Evolutionary conservation across 129 eudicot genomes (phyloP), one percentile per base, ranked within the genome.

Genomic region (Mikania micrantha): DNA sequence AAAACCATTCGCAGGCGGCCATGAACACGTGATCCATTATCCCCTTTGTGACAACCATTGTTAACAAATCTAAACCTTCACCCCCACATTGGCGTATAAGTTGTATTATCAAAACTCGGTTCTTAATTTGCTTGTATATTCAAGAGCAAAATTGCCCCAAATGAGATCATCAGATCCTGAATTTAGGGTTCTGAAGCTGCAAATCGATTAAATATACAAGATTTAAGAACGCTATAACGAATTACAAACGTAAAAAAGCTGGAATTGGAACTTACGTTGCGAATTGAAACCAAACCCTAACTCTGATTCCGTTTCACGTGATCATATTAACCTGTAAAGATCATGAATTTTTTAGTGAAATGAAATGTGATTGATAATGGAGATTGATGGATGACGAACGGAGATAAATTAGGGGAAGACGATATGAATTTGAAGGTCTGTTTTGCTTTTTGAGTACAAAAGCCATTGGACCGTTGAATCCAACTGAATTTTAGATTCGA

Each of bases 1-100:
- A 75, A 71, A 92, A 67, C 98, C 98, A 88, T 78, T 92, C 98
- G 56, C 91, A 88, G 9, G 77, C 83, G 0, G 85, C 94, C 22
- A 80, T 71, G 17, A 85, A 63, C 67, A 91, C 66, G 60, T 71
- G 40, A 54, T 49, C 57, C 77, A 56, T 81, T 38, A 85, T 78
- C 34, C 85, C 85, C 69, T 77, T 83, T 60, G 61, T 74, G 28
- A 78, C 78, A 79, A 81, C 93, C 94, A 87, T 90, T 27, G 45
- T 1, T 36, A 42, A 59, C 60, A 53, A 49, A 66, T 20, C 52
- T 66, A 65, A 58, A 67, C 17, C 50, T 49, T 75, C 22, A 74
- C 57, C 60, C 66, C 67, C 19, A 54, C 50, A 38, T 53, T 64
- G 66, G 59, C 84, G 64, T 77, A 45, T 69, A 69, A 40, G n/a